Evolutionary conservation across 176 grass and related monocot species (phyloP).

Genomic region (Aegilops bicornis): DNA sequence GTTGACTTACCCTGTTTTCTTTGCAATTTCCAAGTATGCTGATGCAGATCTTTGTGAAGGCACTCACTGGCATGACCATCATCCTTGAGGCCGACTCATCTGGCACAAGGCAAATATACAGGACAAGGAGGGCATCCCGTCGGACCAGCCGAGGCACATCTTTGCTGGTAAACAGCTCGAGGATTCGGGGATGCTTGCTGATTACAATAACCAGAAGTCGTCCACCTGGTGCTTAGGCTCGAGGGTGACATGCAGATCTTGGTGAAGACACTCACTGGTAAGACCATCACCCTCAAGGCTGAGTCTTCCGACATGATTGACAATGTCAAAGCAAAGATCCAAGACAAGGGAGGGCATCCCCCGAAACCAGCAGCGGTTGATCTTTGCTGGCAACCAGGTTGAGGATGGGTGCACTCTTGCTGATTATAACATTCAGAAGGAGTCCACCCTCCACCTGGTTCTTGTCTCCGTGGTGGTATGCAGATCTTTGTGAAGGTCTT

Average conservation of each 20-base stretch:
- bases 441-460: no score
- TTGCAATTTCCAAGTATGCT: background rate
- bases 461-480: no score
- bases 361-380: background rate
- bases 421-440: background rate
- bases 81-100: no score
- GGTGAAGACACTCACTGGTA: no score
- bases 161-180: no score
- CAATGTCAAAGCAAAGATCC: no score
- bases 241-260: background rate
- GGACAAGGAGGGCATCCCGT: background rate
- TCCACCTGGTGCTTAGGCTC: no score
- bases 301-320: background rate
- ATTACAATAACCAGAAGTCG: no score
- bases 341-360: background rate
- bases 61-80: no score
- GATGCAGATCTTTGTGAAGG: background rate
- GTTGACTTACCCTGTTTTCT: background rate
- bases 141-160: conserved; percentile 37
- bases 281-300: no score
- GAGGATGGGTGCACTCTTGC: background rate
- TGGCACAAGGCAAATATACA: background rate
- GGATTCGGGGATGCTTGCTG: no score
- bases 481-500: no score
- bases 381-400: background rate